Conservation (phyloP, 192 early-diverging fungal genomes). For the Ambispora gerdemannii region DNA sequence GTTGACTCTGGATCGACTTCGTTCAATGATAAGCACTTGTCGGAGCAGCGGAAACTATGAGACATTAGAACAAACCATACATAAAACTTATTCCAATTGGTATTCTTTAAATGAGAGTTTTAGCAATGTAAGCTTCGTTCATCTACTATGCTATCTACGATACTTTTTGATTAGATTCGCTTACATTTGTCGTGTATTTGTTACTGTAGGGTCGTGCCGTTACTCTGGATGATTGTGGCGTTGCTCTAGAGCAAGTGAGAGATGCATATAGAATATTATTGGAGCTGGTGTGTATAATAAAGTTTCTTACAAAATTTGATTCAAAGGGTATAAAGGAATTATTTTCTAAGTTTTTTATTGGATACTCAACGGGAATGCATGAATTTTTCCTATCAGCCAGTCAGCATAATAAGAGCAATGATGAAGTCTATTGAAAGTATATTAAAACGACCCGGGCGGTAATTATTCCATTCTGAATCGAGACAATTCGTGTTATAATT, state of each 20-base stretch:
- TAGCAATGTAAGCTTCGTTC: slow-evolving; percentile 37
- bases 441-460: slow-evolving; percentile 61
- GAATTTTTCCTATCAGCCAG: slow-evolving; percentile 39
- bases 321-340: not conserved
- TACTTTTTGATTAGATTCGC: too few relatives aligned
- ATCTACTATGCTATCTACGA: too few relatives aligned
- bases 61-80: slow-evolving; percentile 45
- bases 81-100: slow-evolving; percentile 57
- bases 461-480: slow-evolving; percentile 18
- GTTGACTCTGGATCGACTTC: slow-evolving; percentile 44
- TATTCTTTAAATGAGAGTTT: slow-evolving; percentile 63
- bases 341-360: not conserved
- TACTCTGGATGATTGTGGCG: slow-evolving; percentile 52
- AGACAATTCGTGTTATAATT: slow-evolving; percentile 30
- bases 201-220: slow-evolving; percentile 43
- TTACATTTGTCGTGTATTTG: too few relatives aligned
- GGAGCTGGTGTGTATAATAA: slow-evolving; percentile 45
- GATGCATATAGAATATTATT: slow-evolving; percentile 62
- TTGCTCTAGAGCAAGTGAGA: slow-evolving; percentile 61
- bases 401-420: slow-evolving; percentile 63
- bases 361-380: not conserved
- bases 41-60: not conserved
- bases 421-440: slow-evolving; percentile 72
- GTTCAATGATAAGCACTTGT: slow-evolving; percentile 40
- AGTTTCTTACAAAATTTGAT: not conserved